Evolutionary conservation across 768 basidiomycete species (phyloP).

Genomic region (Kwoniella botswanensis): DNA sequence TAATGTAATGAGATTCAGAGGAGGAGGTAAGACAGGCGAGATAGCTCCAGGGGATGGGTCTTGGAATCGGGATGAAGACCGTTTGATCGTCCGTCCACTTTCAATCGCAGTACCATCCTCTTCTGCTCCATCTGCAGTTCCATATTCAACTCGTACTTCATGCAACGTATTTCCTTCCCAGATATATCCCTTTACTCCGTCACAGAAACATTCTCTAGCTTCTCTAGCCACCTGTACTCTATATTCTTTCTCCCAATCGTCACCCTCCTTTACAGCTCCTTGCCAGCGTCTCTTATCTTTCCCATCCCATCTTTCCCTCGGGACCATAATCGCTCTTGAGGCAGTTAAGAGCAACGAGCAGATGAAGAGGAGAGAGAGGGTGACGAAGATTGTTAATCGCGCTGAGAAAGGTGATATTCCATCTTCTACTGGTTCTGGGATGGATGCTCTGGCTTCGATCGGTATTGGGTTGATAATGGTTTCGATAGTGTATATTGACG

Average conservation of each 20-base stretch:
- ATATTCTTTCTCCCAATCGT: conserved; percentile 39
- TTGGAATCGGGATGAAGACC: not conserved
- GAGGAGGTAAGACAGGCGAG: not conserved
- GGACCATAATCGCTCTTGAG: conserved; percentile 14
- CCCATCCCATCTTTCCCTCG: conserved; percentile 5
- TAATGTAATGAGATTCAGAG: conserved; percentile 15
- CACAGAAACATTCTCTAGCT: conserved; percentile 18
- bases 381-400: conserved; percentile 35
- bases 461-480: not conserved
- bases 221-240: conserved; percentile 22
- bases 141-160: not conserved
- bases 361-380: conserved; percentile 28
- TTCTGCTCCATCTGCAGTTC: not conserved
- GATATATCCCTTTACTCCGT: conserved; percentile 15
- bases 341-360: conserved; percentile 29
- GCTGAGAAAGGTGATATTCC: conserved; percentile 41
- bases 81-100: not conserved
- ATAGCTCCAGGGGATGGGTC: not conserved
- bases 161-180: not conserved
- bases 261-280: conserved; percentile 25
- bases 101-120: not conserved
- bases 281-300: conserved; percentile 21
- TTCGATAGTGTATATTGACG: not conserved
- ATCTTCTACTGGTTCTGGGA: conserved; percentile 26
- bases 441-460: not conserved